Conservation (phyloP, 768 basidiomycete species). For the Lentinula sp. region DNA sequence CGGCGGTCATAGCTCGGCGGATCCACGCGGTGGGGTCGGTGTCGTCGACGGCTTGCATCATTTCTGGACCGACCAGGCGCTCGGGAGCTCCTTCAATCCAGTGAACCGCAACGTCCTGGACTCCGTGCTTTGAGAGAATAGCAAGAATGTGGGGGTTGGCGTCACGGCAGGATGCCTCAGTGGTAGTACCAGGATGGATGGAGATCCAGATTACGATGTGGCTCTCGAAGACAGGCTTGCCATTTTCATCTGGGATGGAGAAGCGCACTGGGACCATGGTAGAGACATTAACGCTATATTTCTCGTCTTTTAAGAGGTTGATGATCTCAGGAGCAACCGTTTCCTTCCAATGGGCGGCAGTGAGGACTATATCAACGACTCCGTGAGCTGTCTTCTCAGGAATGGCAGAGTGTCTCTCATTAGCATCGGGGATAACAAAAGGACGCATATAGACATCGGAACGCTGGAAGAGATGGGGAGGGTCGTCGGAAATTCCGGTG, state of each 20-base stretch:
- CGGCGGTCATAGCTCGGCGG: not conserved
- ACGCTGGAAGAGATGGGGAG: slow-evolving; percentile 28
- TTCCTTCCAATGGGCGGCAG: not conserved
- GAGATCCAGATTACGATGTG: not conserved
- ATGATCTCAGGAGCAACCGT: not conserved
- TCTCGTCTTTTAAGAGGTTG: not conserved
- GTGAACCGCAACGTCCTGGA: not conserved
- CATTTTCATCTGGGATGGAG: not conserved
- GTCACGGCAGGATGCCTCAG: not conserved
- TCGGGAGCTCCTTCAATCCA: not conserved
- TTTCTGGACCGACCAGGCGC: not conserved
- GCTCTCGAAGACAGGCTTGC: not conserved
- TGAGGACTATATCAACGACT: not conserved
- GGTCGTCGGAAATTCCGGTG: slow-evolving; percentile 28
- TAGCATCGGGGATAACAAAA: not conserved
- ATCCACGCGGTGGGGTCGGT: not conserved
- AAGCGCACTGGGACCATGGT: not conserved
- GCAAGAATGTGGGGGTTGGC: not conserved
- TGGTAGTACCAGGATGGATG: not conserved
- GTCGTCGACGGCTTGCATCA: not conserved
- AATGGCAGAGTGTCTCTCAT: not conserved
- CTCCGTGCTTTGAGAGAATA: not conserved
- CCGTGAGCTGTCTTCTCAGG: not conserved
- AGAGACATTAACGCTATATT: not conserved
- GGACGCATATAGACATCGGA: slow-evolving; percentile 17